Base-by-base conservation (phyloP, 1,139 yeast species). In the Yamadazyma diospyri region DNA sequence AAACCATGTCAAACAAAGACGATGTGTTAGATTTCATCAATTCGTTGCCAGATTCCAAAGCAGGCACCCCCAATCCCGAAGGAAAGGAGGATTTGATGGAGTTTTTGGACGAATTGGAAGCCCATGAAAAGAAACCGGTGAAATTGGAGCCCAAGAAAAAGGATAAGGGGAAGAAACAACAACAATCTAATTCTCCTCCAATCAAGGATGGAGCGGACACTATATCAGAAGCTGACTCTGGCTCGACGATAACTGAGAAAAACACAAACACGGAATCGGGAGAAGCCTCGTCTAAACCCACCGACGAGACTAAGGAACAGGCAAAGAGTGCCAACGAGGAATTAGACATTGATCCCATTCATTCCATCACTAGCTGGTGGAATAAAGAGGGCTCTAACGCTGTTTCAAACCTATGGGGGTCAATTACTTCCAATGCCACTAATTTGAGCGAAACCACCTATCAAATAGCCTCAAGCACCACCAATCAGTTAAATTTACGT, bases 1-100 rank as follows among this genome's bases (percentile, higher is more conserved):
- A n/a, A 22, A 29, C 27, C 18, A 34, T 29, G 33, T 34, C 37
- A n/a, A 18, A 9, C 9, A 35, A 38, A 17, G 94, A 86, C 48
- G 96, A 89, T 50, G 96, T 92, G 8, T 64, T 89, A 45, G 95
- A 89, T 47, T 84, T 92, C 55, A 72, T 92, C 48, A 94, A 89
- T 52, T 84, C 95, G 2, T 69, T 92, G 30, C 97, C 95, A 8
- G 87, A 81, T 39, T 72, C 78, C 21, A 68, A 69, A 38, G 41
- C 61, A n/a, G 53, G 52, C 15, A 61, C 70, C 12, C 63, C 68
- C 8, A 55, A 53, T 23, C 64, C 67, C 6, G 52, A 51, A 6
- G 74, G 71, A 30, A 70, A 74, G 29, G 83, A 78, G 22, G 97
- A 89, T 45, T 79, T 92, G 29, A 64, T 89, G 51, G 95, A 86